Conservation (phyloP, 495 filamentous ascomycete species). For the Aspergillus ellipticus region DNA sequence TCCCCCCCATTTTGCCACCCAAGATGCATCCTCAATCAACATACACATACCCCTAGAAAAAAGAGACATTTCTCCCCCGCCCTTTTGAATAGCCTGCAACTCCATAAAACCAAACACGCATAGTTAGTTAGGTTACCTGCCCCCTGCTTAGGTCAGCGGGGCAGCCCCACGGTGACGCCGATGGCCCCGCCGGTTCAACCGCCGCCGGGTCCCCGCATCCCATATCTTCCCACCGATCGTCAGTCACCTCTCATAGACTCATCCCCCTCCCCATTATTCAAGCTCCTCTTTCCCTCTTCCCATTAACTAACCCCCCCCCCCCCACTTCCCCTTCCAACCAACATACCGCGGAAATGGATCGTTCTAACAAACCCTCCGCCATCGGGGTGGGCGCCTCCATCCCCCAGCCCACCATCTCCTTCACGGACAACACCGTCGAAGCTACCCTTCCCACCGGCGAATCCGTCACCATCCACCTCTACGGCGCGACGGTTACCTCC, state of each 20-base stretch:
- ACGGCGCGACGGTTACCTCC: constrained; percentile 86
- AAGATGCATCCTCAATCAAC: no score
- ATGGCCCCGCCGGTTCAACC: background rate
- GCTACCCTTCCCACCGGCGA: constrained; percentile 81
- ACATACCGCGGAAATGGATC: constrained; percentile 53
- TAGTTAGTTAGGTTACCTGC: background rate
- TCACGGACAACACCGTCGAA: constrained; percentile 64
- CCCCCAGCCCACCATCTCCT: constrained; percentile 64
- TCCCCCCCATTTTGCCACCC: no score
- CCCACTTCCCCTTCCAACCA: constrained; percentile 4
- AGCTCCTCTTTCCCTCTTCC: background rate
- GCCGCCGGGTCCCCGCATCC: background rate
- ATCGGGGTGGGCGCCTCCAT: constrained; percentile 64
- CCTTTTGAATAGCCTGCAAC: no score
- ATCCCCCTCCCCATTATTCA: background rate
- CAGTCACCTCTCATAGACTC: background rate
- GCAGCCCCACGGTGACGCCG: background rate
- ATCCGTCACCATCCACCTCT: constrained; percentile 76
- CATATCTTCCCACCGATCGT: no score
- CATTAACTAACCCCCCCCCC: background rate
- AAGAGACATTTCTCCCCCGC: no score
- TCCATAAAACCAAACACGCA: no score
- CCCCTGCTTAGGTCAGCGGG: background rate
- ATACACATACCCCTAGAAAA: no score
- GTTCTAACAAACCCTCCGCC: constrained; percentile 74